These are phyloP conservation scores for Trametes cubensis DNA, from an alignment of 768 basidiomycete species.

Conservation along the genomic window DNA sequence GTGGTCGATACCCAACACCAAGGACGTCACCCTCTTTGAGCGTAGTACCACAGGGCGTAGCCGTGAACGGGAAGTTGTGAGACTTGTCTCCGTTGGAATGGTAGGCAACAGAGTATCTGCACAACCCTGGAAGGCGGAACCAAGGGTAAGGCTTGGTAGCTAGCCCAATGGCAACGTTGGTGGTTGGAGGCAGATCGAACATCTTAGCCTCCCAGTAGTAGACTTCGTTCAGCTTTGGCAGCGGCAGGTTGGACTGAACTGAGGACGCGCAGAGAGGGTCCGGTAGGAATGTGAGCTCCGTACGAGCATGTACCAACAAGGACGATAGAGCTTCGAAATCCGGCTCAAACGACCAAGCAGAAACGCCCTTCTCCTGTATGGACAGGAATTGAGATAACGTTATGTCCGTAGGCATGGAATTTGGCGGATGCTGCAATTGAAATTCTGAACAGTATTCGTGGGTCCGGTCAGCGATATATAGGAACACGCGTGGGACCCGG, in stretches of 20 bases:
- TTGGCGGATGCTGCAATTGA: slow-evolving; percentile 88
- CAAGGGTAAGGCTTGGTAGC: slow-evolving; percentile 97
- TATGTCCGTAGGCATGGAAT: slow-evolving; percentile 97
- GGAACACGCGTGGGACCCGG: slow-evolving; percentile 1
- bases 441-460: slow-evolving; percentile 52
- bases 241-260: slow-evolving; percentile 94
- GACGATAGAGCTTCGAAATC: slow-evolving; percentile 95
- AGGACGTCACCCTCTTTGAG: slow-evolving; percentile 95
- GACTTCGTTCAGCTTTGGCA: slow-evolving; percentile 97
- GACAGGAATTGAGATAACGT: slow-evolving; percentile 98
- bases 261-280: slow-evolving; percentile 92
- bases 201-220: slow-evolving; percentile 99
- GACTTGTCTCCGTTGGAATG: slow-evolving; percentile 97
- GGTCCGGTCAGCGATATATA: background rate
- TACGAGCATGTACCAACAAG: slow-evolving; percentile 90
- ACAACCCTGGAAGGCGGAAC: slow-evolving; percentile 88
- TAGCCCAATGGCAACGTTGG: slow-evolving; percentile 88
- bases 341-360: slow-evolving; percentile 99
- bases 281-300: slow-evolving; percentile 97
- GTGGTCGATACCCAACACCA: slow-evolving; percentile 93
- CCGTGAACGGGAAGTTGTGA: slow-evolving; percentile 94
- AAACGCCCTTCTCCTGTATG: slow-evolving; percentile 99
- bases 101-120: slow-evolving; percentile 89
- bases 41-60: slow-evolving; percentile 76
- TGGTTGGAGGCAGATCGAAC: slow-evolving; percentile 91